phyloP scores from a whole-genome alignment of 2,329 filamentous ascomycete genomes.

The Aspergillus sp. region DNA sequence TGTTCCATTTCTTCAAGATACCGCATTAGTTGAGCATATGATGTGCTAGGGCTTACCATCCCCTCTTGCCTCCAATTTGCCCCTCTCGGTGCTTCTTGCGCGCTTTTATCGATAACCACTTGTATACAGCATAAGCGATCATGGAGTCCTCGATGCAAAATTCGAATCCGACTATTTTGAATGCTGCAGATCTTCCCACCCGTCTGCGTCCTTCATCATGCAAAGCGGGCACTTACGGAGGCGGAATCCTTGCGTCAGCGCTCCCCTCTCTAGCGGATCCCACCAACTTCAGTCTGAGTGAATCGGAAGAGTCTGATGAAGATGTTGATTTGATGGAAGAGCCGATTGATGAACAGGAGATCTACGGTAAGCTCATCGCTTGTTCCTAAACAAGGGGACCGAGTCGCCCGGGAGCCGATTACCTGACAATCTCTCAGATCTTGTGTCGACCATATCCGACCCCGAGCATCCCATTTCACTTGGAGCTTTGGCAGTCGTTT shows the following conservation, averaged over 20 bases:
- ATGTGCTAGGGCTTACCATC: no score
- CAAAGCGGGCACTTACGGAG: slow-evolving; percentile 42
- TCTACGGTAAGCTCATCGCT: slow-evolving; percentile 69
- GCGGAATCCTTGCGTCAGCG: slow-evolving; percentile 55
- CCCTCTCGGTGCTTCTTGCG: background rate
- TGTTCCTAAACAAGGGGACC: background rate
- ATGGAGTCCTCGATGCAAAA: slow-evolving; percentile 42
- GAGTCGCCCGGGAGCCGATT: background rate
- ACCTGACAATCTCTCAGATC: slow-evolving; percentile 57
- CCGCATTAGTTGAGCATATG: no score
- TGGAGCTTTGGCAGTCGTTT: slow-evolving; percentile 90
- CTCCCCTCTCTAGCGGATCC: slow-evolving; percentile 52
- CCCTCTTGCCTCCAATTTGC: background rate
- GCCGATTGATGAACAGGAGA: slow-evolving; percentile 94
- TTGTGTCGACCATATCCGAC: slow-evolving; percentile 92
- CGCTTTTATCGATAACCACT: background rate
- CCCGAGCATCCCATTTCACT: slow-evolving; percentile 95
- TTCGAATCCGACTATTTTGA: slow-evolving; percentile 91
- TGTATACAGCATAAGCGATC: background rate
- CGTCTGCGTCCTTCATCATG: slow-evolving; percentile 54
- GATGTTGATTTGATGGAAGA: slow-evolving; percentile 68
- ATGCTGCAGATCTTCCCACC: slow-evolving; percentile 82
- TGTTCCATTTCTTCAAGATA: no score
- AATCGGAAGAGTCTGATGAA: slow-evolving; percentile 41
- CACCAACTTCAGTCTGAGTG: slow-evolving; percentile 49